Evolutionary conservation across 2,329 filamentous ascomycete genomes (phyloP), one percentile per base, ranked within the genome.

Genomic region (Pyrenochaeta sp.): DNA sequence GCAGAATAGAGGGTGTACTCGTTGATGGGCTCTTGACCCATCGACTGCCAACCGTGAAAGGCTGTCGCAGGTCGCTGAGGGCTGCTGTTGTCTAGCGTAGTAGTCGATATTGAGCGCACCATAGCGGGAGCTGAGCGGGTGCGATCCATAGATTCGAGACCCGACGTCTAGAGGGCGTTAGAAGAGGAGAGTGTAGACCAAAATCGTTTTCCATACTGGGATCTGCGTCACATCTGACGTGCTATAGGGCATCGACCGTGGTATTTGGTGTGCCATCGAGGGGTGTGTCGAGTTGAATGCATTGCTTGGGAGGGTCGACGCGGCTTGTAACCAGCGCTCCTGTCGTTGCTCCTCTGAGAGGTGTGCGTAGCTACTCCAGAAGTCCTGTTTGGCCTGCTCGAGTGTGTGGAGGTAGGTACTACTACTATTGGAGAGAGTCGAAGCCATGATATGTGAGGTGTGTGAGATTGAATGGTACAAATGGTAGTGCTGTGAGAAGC

Each of bases 341-440:
- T 76, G 71, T 55, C 72, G 73, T 55, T 77, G 63, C 36, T 75
- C 65, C 39, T 77, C 72, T 42, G 76, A 64, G 44, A 78, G 72
- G 52, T 73, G 61, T 43, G 68, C 54, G 52, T 79, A 62, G 50
- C 66, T 62, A 44, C 51, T 64, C 71, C 70, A 78, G 66, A 80
- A 75, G 19, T 74, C 63, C 50, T 72, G 73, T 56, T 71, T 72
- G 59, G 77, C 72, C 50, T 74, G 71, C 53, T 77, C 69, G 56
- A 80, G 67, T 62, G 72, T 65, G 52, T 71, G 65, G 57, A 65
- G 47, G 55, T 67, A 67, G 62, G 56, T 55, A 49, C 40, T 58
- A 59, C 55, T 65, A 56, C 60, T 65, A 58, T 19, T 58, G 45
- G 52, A 48, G 44, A 71, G 53, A 60, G 64, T 68, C 51, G 71